Percentiles rank a stretch among this genome's conserved stretches.
Conservation (phyloP, 495 filamentous ascomycete species). For the Podospora tetraspora region DNA sequence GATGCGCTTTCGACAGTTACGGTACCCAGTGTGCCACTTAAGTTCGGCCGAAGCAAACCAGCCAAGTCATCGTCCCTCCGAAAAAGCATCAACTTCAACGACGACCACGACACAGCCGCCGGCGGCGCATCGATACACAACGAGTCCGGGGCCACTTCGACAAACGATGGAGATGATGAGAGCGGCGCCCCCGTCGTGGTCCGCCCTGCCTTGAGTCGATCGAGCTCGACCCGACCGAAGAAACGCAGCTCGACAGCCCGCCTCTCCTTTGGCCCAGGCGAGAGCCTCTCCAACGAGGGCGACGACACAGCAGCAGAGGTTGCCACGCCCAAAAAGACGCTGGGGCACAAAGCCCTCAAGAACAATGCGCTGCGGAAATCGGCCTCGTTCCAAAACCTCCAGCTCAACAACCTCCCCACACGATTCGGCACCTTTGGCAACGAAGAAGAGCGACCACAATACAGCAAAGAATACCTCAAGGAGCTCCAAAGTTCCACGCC, state of each 20-base stretch:
- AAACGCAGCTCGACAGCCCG: slow-evolving; percentile 60
- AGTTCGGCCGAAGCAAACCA: slow-evolving; percentile 40
- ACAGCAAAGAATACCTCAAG: slow-evolving; percentile 79
- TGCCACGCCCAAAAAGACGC: slow-evolving; percentile 59
- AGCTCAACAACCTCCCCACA: slow-evolving; percentile 44
- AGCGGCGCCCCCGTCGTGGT: slow-evolving; percentile 34
- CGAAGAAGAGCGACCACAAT: slow-evolving; percentile 68
- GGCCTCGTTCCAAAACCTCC: slow-evolving; percentile 27
- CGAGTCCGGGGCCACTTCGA: slow-evolving; percentile 20
- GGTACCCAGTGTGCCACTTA: slow-evolving; percentile 35
- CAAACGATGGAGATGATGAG: slow-evolving; percentile 33
- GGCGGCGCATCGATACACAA: neutral
- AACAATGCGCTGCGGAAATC: slow-evolving; percentile 57
- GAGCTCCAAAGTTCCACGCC: slow-evolving; percentile 80
- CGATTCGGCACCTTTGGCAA: slow-evolving; percentile 47
- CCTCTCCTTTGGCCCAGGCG: slow-evolving; percentile 69
- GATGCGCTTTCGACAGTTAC: slow-evolving; percentile 31
- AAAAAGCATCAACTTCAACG: slow-evolving; percentile 44
- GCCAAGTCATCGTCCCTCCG: slow-evolving; percentile 48
- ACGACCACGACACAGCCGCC: slow-evolving; percentile 24
- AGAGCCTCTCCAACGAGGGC: slow-evolving; percentile 50
- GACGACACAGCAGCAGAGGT: slow-evolving; percentile 22
- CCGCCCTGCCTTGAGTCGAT: slow-evolving; percentile 33
- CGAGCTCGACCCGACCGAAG: slow-evolving; percentile 46
- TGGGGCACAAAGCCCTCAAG: slow-evolving; percentile 67